phyloP scores from a whole-genome alignment of 163 green algal genomes.

The Volvox carteri region DNA sequence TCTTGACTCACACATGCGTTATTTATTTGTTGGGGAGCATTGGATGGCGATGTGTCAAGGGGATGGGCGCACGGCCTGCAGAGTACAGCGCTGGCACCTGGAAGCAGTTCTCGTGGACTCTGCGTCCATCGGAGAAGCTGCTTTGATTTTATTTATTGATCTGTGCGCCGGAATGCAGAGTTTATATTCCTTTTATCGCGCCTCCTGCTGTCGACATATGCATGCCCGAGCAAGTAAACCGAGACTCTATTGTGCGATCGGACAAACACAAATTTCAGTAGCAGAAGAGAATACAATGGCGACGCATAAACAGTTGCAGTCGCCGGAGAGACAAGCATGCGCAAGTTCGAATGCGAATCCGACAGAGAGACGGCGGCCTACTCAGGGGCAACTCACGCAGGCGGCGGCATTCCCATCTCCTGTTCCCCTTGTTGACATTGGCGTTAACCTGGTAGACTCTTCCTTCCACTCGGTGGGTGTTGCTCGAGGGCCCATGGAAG shows the following conservation, averaged over 20 bases:
- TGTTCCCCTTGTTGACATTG: slow-evolving; percentile 76
- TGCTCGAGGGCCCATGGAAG: too few species aligned
- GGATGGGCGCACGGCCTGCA: too few species aligned
- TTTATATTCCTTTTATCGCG: background rate
- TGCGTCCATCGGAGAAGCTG: too few species aligned
- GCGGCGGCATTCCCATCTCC: slow-evolving; percentile 34
- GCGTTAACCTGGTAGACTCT: slow-evolving; percentile 75
- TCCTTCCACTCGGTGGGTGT: slow-evolving; percentile 71
- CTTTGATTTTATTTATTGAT: too few species aligned
- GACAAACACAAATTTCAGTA: background rate
- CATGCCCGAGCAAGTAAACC: slow-evolving; percentile 8
- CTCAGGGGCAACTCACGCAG: slow-evolving; percentile 68
- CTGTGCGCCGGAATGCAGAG: background rate
- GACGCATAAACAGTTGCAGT: background rate
- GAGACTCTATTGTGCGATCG: background rate
- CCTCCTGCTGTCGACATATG: background rate
- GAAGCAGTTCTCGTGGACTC: too few species aligned
- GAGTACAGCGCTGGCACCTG: too few species aligned
- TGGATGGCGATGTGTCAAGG: too few species aligned
- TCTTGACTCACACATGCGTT: too few species aligned
- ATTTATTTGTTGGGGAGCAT: too few species aligned
- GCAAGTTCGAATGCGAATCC: background rate
- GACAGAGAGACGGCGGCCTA: background rate
- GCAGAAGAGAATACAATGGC: background rate
- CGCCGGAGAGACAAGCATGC: background rate